phyloP scores from a whole-genome alignment of 306 rosid genomes.

The Glycine soja region DNA sequence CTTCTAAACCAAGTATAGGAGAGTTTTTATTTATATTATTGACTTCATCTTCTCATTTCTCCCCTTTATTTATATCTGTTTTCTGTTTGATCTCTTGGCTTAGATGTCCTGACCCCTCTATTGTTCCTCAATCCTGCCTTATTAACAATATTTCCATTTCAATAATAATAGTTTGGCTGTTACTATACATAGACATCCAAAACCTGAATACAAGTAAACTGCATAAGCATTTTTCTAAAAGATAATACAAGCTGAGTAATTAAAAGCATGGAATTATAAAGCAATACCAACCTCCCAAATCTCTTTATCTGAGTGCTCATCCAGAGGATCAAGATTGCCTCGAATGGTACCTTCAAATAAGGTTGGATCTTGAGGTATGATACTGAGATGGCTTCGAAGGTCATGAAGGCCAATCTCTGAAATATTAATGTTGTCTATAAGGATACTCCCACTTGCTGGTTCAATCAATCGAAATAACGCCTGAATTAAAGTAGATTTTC shows the following conservation, averaged over 20 bases:
- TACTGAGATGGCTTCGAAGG: constrained; percentile 92
- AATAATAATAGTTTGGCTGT: not conserved
- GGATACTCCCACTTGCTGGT: constrained; percentile 79
- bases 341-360: constrained; percentile 97
- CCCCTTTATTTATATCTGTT: not conserved
- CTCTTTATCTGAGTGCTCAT: constrained; percentile 90
- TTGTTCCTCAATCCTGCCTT: not conserved
- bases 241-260: constrained; percentile 9
- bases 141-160: constrained; percentile 1
- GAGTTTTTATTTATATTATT: not conserved
- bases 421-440: constrained; percentile 83
- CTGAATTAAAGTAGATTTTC: constrained; percentile 96
- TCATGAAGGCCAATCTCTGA: constrained; percentile 91
- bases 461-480: constrained; percentile 93
- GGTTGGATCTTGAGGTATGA: constrained; percentile 98
- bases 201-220: constrained; percentile 4
- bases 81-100: not conserved
- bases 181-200: constrained; percentile 15
- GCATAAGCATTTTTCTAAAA: not conserved
- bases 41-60: not conserved
- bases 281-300: constrained; percentile 85
- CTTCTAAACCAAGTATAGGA: not conserved
- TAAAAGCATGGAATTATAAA: not conserved
- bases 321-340: constrained; percentile 95
- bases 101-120: not conserved